phyloP scores from a whole-genome alignment of 352 stramenopile species.

The Phytophthora podocarpi region DNA sequence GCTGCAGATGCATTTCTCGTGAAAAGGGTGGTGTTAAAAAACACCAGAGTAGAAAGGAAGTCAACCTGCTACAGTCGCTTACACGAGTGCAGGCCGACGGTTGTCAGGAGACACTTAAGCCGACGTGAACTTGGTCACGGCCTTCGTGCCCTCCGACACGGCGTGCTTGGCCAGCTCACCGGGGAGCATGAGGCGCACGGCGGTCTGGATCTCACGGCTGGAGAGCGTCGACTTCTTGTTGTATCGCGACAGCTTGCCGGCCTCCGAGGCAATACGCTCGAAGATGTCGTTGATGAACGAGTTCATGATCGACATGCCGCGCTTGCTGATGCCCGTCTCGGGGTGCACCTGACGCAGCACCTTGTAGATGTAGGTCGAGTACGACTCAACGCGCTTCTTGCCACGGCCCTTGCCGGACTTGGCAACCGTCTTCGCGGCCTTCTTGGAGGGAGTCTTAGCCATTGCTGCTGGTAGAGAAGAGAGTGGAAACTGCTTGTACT shows the following conservation, averaged over 20 bases:
- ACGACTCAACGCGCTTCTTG: slow-evolving; percentile 90
- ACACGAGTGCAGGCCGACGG: background rate
- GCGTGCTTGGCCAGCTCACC: slow-evolving; percentile 98
- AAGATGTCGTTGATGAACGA: slow-evolving; percentile 99
- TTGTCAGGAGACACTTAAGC: slow-evolving; percentile 56
- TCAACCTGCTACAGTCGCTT: background rate
- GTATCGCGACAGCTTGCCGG: slow-evolving; percentile 96
- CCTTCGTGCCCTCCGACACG: slow-evolving; percentile 97
- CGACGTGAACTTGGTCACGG: slow-evolving; percentile 93
- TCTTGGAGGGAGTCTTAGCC: slow-evolving; percentile 97
- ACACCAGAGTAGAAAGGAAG: slow-evolving; percentile 35
- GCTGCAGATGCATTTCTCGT: slow-evolving; percentile 29
- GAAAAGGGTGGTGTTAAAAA: slow-evolving; percentile 56
- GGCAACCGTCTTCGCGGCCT: slow-evolving; percentile 80
- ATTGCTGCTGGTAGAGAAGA: slow-evolving; percentile 53
- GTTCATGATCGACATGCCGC: slow-evolving; percentile 99
- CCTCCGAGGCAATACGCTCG: slow-evolving; percentile 96
- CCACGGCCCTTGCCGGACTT: slow-evolving; percentile 83
- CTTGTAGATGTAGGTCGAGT: slow-evolving; percentile 94
- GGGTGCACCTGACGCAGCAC: slow-evolving; percentile 96
- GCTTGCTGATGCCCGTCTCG: slow-evolving; percentile 97
- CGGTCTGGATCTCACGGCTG: slow-evolving; percentile 97
- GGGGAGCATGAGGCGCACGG: slow-evolving; percentile 94
- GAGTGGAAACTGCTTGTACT: slow-evolving; percentile 29
- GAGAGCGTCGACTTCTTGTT: slow-evolving; percentile 99